These are phyloP conservation scores for Mucor racemosus DNA, from an alignment of 371 early-diverging fungal genomes.

Conservation along the genomic window DNA sequence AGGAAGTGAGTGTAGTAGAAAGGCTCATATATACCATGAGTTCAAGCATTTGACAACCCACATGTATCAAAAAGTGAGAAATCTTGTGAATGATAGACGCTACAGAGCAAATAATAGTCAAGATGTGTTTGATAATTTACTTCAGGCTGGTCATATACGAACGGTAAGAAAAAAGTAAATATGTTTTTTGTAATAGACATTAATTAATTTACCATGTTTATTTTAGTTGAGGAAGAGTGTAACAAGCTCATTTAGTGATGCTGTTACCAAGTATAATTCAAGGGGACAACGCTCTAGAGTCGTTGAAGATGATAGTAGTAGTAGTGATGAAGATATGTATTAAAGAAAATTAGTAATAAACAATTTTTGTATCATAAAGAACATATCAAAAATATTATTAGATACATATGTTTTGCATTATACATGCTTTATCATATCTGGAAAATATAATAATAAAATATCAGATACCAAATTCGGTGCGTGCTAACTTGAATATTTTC, in stretches of 20 bases:
- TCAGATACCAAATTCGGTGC: too few relatives aligned
- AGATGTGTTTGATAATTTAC: neutral
- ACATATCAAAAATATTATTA: too few relatives aligned
- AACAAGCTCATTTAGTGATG: neutral
- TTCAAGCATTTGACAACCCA: conserved; percentile 23
- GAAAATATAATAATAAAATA: too few relatives aligned
- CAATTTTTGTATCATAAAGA: too few relatives aligned
- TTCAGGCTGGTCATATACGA: neutral
- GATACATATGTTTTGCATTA: too few relatives aligned
- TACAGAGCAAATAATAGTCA: neutral
- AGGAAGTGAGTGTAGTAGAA: conserved; percentile 30
- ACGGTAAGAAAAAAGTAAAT: neutral
- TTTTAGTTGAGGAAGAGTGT: neutral
- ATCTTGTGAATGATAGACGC: neutral
- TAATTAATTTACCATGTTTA: neutral
- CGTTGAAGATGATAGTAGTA: neutral
- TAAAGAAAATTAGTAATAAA: too few relatives aligned
- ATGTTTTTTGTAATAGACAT: neutral
- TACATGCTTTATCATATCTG: too few relatives aligned
- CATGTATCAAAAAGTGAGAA: conserved; percentile 11
- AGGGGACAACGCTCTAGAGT: neutral
- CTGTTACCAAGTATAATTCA: neutral
- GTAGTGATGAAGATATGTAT: neutral
- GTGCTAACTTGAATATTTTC: too few relatives aligned
- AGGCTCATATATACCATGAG: conserved; percentile 26